Conservation (phyloP, 345 rosid species). For the Anacardium occidentale region DNA sequence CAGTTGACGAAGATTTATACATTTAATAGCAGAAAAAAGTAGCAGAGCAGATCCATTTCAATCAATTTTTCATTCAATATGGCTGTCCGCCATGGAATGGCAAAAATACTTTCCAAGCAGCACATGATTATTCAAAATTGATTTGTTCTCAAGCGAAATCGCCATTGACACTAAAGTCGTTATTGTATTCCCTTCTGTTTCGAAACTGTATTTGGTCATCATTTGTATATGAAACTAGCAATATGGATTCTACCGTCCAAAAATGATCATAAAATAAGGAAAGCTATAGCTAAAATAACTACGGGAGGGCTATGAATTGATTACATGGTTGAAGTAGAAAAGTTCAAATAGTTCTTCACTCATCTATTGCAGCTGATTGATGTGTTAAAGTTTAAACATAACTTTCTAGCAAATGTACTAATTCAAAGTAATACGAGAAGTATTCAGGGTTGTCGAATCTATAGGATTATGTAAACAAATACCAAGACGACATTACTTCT, state of each 20-base stretch:
- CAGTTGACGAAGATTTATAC: not conserved
- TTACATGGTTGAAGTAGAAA: not conserved
- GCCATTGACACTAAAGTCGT: not conserved
- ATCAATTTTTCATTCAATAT: not conserved
- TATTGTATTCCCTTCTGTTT: not conserved
- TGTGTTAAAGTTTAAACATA: no score
- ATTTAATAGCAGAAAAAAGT: not conserved
- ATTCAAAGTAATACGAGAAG: no score
- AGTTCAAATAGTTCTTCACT: constrained; percentile 1
- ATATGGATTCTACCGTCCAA: not conserved
- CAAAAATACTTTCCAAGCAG: not conserved
- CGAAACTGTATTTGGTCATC: not conserved
- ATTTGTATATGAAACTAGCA: not conserved
- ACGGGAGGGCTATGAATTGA: not conserved
- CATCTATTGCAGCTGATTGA: constrained; percentile 30
- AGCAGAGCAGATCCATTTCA: not conserved
- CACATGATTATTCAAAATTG: not conserved
- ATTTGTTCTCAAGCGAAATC: not conserved
- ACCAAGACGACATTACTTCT: no score
- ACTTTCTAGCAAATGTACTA: no score
- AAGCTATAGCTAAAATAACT: not conserved
- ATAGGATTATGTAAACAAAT: no score
- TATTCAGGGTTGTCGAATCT: no score
- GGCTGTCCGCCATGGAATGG: not conserved
- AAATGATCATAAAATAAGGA: not conserved